A percentile compares a stretch with the other conserved stretches of the same genome.
These are phyloP conservation scores for Pichia membranifaciens DNA, from an alignment of 805 yeast species.

Conservation along the genomic window DNA sequence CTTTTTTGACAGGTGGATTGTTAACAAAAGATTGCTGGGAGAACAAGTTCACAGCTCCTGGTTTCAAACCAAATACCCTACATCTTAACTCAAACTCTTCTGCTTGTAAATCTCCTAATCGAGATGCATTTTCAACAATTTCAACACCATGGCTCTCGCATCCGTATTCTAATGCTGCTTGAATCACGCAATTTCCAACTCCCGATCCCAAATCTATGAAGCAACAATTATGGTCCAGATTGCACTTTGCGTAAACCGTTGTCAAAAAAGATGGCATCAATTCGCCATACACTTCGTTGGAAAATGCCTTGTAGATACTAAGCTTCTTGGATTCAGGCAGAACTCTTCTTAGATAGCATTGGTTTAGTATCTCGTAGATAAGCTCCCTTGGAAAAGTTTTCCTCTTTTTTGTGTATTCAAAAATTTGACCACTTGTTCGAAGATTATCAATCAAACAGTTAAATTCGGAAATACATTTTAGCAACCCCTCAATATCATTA, in stretches of 20 bases:
- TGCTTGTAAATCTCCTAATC: conserved; percentile 55
- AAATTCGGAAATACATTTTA: conserved; percentile 34
- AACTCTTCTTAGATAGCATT: conserved; percentile 71
- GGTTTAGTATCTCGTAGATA: conserved; percentile 64
- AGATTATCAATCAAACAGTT: conserved; percentile 36
- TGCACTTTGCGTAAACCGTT: conserved; percentile 56
- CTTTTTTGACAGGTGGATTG: conserved; percentile 48
- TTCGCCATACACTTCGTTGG: conserved; percentile 90
- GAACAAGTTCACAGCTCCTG: conserved; percentile 53
- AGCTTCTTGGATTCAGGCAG: conserved; percentile 65
- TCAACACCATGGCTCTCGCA: conserved; percentile 86
- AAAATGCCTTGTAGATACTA: conserved; percentile 73
- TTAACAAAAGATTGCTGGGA: conserved; percentile 66
- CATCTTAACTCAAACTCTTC: conserved; percentile 54
- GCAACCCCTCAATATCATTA: conserved; percentile 12
- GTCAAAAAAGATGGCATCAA: conserved; percentile 72
- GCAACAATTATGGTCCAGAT: conserved; percentile 44
- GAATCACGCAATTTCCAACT: conserved; percentile 86
- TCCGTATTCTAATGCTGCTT: conserved; percentile 83
- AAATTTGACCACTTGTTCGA: conserved; percentile 28
- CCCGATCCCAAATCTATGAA: conserved; percentile 92
- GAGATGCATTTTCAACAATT: conserved; percentile 77
- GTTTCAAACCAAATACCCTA: conserved; percentile 55
- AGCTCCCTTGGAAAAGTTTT: conserved; percentile 35
- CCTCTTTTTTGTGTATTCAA: conserved; percentile 15